Evolutionary conservation across 2,329 filamentous ascomycete species (phyloP), one percentile per base, ranked within the genome.

Genomic region (Aspergillus ustus): DNA sequence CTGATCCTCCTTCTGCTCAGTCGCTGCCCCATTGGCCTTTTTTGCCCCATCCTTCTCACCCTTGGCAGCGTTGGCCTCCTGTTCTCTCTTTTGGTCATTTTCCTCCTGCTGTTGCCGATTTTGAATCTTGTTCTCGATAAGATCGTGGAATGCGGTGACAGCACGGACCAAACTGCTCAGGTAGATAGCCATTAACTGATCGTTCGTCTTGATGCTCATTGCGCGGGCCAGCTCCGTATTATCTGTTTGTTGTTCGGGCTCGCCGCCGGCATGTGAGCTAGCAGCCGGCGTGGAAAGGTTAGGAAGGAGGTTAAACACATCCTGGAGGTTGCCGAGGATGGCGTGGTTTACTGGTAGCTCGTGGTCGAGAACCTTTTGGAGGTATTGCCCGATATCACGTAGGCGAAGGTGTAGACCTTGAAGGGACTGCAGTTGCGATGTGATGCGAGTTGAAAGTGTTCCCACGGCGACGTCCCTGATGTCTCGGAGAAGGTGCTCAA

Each of bases 101-200:
- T 99, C 95, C 75, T 98, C 95, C 73, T 96, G 91, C 77, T 96
- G 92, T 80, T 98, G 93, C 77, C 94, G 87, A 81, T 99, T 99
- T 83, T 98, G 94, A 69, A 98, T 97, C 86, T 99, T 99, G 84
- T 99, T 99, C 83, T 99, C 95, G 69, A 99, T 99, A 69, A 99
- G 82, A 76, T 99, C 95, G 78, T 99, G 95, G 89, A 98, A 99
- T 7, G 95, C 95, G 13, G 95, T 98, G 74, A 99, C 99, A 60
- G 95, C 95, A 64, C 95, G 87, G 80, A 99, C 98, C 82, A 98
- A 82, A 82, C 92, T 96, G 81, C 92, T 96, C 58, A 99, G 85
- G 80, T 99, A 99, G 77, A 99, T 98, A 56, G 93, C 89, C 91
- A 99, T 97, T 67, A 99, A 87, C 82, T 99, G 95, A 78, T 99